phyloP scores from a whole-genome alignment of 1,139 yeast species.

The Pichia sp. region DNA sequence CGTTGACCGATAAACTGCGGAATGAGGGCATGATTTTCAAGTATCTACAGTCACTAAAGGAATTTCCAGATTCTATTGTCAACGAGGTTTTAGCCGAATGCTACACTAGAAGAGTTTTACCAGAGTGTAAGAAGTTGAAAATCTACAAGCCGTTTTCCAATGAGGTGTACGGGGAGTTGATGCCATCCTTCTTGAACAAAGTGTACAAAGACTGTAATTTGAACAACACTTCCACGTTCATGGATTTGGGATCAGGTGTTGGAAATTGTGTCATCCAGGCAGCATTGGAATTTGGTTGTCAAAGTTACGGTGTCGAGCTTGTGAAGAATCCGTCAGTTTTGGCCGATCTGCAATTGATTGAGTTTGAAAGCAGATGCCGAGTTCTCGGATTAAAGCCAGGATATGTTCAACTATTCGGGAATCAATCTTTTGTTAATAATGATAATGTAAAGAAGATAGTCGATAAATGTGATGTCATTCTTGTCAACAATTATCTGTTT shows the following conservation, averaged over 20 bases:
- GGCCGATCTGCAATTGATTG: slow-evolving; percentile 51
- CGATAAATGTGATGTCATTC: slow-evolving; percentile 58
- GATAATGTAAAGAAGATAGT: slow-evolving; percentile 44
- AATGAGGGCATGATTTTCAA: slow-evolving; percentile 18
- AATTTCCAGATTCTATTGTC: slow-evolving; percentile 48
- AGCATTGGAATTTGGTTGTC: slow-evolving; percentile 77
- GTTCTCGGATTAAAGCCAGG: slow-evolving; percentile 59
- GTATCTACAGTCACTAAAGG: slow-evolving; percentile 30
- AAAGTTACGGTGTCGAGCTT: slow-evolving; percentile 83
- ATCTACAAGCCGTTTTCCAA: slow-evolving; percentile 82
- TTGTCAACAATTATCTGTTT: slow-evolving; percentile 78
- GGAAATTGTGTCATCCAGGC: slow-evolving; percentile 91
- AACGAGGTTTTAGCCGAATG: slow-evolving; percentile 67
- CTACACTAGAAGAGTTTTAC: slow-evolving; percentile 73
- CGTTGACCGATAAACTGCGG: slow-evolving; percentile 28
- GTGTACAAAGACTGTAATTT: slow-evolving; percentile 60
- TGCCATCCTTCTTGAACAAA: slow-evolving; percentile 68
- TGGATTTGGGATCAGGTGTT: slow-evolving; percentile 87
- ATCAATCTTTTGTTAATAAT: slow-evolving; percentile 68
- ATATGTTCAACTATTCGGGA: slow-evolving; percentile 47
- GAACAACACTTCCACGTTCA: slow-evolving; percentile 46
- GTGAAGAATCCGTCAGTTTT: slow-evolving; percentile 75
- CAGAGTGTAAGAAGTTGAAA: slow-evolving; percentile 55
- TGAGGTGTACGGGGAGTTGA: slow-evolving; percentile 83
- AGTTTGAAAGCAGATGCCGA: slow-evolving; percentile 49